These are phyloP conservation scores for Lactifluus hygrophoroides DNA, from an alignment of 768 basidiomycete genomes.

Conservation along the genomic window DNA sequence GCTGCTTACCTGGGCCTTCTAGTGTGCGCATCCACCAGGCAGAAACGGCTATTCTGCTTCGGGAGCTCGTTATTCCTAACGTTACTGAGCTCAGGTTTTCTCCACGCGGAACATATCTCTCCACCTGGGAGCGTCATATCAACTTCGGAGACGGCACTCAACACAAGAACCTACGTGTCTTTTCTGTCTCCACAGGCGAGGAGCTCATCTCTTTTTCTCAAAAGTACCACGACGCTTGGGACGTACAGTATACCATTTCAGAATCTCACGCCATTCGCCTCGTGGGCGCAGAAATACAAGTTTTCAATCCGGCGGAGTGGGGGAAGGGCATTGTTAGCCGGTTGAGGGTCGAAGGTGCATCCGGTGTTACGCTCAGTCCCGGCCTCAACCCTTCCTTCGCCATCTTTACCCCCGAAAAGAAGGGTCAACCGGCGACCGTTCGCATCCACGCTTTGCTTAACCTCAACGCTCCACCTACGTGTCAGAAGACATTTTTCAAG, in stretches of 20 bases:
- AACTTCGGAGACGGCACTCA: constrained; percentile 87
- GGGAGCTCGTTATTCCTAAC: constrained; percentile 65
- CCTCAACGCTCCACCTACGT: constrained; percentile 57
- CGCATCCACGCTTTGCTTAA: constrained; percentile 71
- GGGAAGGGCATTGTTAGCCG: constrained; percentile 72
- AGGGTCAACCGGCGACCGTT: constrained; percentile 87
- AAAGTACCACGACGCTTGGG: constrained; percentile 89
- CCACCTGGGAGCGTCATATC: constrained; percentile 91
- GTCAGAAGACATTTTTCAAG: constrained; percentile 92
- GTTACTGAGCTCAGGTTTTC: constrained; percentile 86
- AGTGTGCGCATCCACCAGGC: constrained; percentile 76
- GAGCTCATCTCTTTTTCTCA: constrained; percentile 84
- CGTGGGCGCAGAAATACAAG: constrained; percentile 74
- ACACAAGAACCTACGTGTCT: constrained; percentile 91
- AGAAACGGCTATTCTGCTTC: constrained; percentile 61
- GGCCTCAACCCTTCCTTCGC: constrained; percentile 86
- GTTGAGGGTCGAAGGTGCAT: constrained; percentile 76
- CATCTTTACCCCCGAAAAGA: constrained; percentile 90
- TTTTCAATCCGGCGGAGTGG: constrained; percentile 77
- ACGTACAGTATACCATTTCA: constrained; percentile 83
- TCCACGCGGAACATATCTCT: constrained; percentile 85
- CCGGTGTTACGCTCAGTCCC: constrained; percentile 66
- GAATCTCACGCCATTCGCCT: constrained; percentile 81
- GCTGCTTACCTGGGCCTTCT: constrained; percentile 13
- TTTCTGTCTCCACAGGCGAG: constrained; percentile 76